Base-by-base conservation (phyloP, 1,284 basidiomycete species). In the Malassezia yamatoensis region DNA sequence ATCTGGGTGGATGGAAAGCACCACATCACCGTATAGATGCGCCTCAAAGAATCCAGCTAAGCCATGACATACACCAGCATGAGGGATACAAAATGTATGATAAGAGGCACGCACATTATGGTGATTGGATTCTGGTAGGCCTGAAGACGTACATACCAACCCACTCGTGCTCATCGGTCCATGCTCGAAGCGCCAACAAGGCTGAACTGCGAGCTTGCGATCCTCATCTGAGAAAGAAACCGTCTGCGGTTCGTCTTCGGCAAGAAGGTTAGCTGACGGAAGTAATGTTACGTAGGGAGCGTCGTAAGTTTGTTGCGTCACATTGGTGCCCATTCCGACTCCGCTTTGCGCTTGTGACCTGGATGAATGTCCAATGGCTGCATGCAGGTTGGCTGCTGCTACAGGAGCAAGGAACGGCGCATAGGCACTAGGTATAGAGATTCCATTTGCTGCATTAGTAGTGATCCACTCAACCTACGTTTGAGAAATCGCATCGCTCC, bases 201-300 rank as follows among this genome's bases (percentile, higher is more conserved):
- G 88, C 76, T 98, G 94, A 33, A 96, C 82, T 65, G 83, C 83
- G 5, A 85, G 81, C 8, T 87, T 87, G 75, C 74, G 58, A 54
- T 70, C 55, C 59, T 78, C 78, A 49, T 81, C 68, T 45, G 82
- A 79, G 54, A 66, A 61, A 7, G 24, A 29, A 29, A 4, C 24
- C 24, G 24, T 29, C 24, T 29, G 24, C 24, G 24, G 5, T 39
- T 12, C 41, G 41, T 42, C 41, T 12, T 42, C 12, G 12, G 41
- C 41, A 16, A 70, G 66, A 12, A 66, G 42, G 4, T 61, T 86
- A 79, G 18, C 85, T 18, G 89, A 86, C 69, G 90, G 86, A 72
- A 98, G 88, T 86, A 96, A 91, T 54, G 98, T 94, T 5, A 99
- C 94, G 72, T 96, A 98, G 0, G 93, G 93, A 21, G 90, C 96